Conservation (phyloP, 768 basidiomycete genomes). For the Harrya chromipes region DNA sequence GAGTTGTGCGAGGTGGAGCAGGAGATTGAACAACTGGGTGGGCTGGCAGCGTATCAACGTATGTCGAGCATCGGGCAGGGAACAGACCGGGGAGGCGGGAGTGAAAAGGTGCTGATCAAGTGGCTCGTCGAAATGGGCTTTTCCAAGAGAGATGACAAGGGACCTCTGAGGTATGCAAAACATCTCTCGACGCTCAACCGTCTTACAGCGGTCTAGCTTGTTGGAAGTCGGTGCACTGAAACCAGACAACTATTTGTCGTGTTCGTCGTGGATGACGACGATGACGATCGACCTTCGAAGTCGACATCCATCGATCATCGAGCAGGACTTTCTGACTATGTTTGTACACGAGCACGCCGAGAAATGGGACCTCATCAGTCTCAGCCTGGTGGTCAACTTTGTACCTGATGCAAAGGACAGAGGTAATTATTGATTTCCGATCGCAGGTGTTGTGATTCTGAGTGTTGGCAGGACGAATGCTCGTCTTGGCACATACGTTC, state of each 20-base stretch:
- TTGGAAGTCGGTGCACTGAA: constrained; percentile 88
- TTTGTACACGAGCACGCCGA: constrained; percentile 46
- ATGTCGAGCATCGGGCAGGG: constrained; percentile 84
- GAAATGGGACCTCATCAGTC: constrained; percentile 77
- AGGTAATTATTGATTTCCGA: constrained; percentile 44
- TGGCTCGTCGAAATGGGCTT: constrained; percentile 66
- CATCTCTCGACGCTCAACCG: not conserved
- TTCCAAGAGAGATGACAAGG: constrained; percentile 22
- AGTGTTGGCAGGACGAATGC: constrained; percentile 59
- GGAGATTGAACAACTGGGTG: constrained; percentile 70
- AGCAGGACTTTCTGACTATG: constrained; percentile 82
- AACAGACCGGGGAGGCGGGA: constrained; percentile 81
- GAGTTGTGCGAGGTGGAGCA: constrained; percentile 52
- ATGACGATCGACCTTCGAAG: constrained; percentile 83
- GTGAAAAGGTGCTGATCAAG: constrained; percentile 70
- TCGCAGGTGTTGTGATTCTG: not conserved
- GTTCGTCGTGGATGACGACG: constrained; percentile 66
- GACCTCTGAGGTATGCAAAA: constrained; percentile 31
- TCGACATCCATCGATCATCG: constrained; percentile 73
- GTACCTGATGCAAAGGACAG: constrained; percentile 70
- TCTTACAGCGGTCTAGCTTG: constrained; percentile 43
- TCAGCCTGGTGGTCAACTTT: constrained; percentile 90
- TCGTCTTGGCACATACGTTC: constrained; percentile 56
- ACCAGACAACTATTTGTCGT: constrained; percentile 74
- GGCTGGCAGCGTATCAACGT: constrained; percentile 74